phyloP scores from a whole-genome alignment of 345 rosid genomes.

The Populus ilicifolia region DNA sequence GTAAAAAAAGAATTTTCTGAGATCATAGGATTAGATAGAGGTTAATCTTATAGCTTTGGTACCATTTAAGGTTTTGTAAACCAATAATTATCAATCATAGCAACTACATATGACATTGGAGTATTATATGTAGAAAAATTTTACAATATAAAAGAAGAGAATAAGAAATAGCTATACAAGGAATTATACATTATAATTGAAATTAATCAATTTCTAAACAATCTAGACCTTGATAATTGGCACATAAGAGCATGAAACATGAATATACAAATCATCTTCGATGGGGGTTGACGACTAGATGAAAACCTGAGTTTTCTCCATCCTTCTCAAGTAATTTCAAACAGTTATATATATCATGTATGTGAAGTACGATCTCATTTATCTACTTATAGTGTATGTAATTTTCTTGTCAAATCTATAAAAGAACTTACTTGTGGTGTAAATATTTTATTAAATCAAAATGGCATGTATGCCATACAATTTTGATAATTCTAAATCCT shows the following conservation, averaged over 20 bases:
- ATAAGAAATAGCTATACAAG: too few species aligned
- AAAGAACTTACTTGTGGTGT: not conserved
- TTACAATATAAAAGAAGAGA: too few species aligned
- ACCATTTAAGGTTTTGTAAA: too few species aligned
- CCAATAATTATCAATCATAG: too few species aligned
- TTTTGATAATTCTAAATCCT: not conserved
- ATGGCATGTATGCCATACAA: not conserved
- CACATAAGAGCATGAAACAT: not conserved
- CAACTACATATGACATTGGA: too few species aligned
- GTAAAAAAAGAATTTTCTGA: too few species aligned
- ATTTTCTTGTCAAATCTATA: not conserved
- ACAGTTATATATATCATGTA: not conserved
- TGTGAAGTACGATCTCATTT: not conserved
- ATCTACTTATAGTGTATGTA: not conserved
- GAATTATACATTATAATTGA: too few species aligned
- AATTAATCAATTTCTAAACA: too few species aligned
- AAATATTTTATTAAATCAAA: not conserved
- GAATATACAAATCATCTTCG: not conserved
- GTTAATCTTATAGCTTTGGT: too few species aligned
- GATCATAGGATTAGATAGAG: too few species aligned
- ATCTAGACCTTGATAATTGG: not conserved
- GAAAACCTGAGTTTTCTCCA: not conserved
- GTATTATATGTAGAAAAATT: too few species aligned
- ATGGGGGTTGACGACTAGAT: not conserved
- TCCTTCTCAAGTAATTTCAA: not conserved